Conservation (phyloP, 2,329 filamentous ascomycete species). For the Trichoderma sp. region DNA sequence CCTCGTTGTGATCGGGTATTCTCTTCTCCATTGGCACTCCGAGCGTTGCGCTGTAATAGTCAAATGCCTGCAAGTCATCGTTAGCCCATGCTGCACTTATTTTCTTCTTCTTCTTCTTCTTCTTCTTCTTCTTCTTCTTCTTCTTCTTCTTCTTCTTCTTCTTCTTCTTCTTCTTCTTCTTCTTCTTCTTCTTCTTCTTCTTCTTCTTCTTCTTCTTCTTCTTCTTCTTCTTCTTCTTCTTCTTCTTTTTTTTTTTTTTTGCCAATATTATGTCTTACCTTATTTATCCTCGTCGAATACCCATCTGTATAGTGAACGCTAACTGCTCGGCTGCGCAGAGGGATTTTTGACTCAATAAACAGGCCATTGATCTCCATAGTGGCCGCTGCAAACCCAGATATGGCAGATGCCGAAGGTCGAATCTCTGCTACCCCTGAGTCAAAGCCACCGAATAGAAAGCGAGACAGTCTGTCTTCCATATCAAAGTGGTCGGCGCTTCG, state of each 20-base stretch:
- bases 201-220: too few relatives aligned
- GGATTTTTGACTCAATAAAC: constrained; percentile 18
- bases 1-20: not conserved
- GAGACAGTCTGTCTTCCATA: constrained; percentile 20
- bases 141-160: too few relatives aligned
- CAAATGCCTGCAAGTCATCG: not conserved
- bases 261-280: not conserved
- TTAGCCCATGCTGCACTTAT: not conserved
- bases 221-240: too few relatives aligned
- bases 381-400: constrained; percentile 15
- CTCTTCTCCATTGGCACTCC: constrained; percentile 18
- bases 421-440: not conserved
- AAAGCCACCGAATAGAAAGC: constrained; percentile 15
- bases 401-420: constrained; percentile 13
- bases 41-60: constrained; percentile 13
- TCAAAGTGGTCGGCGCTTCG: constrained; percentile 10
- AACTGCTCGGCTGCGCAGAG: constrained; percentile 15
- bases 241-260: too few relatives aligned
- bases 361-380: constrained; percentile 19
- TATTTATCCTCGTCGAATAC: not conserved
- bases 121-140: too few relatives aligned
- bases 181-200: too few relatives aligned
- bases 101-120: too few relatives aligned
- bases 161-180: too few relatives aligned
- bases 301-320: not conserved